Conservation (phyloP, 257 asterid species). For the Cinchona pubescens region DNA sequence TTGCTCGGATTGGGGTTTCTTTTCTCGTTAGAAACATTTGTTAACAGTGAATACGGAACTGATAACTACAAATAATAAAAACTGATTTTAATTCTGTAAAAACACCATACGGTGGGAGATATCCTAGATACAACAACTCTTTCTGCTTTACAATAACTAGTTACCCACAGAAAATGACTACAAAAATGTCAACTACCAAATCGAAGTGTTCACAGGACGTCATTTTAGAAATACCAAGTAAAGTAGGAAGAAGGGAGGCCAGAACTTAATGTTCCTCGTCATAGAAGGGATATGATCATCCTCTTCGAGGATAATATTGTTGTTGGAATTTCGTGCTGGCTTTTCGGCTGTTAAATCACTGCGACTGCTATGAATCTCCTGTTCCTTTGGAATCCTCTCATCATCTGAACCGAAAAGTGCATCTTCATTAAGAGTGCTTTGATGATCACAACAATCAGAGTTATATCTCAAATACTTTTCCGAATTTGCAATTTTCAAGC, state of each 20-base stretch:
- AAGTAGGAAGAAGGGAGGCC: slow-evolving; percentile 48
- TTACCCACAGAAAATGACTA: neutral
- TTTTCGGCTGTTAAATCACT: neutral
- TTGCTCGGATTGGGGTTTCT: neutral
- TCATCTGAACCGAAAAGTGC: slow-evolving; percentile 1
- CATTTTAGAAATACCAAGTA: neutral
- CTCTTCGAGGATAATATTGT: slow-evolving; percentile 23
- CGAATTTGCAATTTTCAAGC: slow-evolving; percentile 4
- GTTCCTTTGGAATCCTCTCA: neutral
- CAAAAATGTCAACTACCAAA: neutral
- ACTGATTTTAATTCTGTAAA: neutral
- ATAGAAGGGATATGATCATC: slow-evolving; percentile 72
- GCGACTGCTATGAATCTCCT: neutral
- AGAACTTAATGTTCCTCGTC: slow-evolving; percentile 41
- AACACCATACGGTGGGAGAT: neutral
- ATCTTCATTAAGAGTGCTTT: slow-evolving; percentile 17
- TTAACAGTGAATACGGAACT: neutral
- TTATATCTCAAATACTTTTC: slow-evolving; percentile 27
- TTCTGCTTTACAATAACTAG: neutral
- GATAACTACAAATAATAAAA: too few species aligned
- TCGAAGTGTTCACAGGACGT: neutral
- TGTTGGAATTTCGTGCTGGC: neutral
- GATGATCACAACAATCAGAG: slow-evolving; percentile 20
- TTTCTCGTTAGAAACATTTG: neutral
- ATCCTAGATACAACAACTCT: neutral